A percentile compares a stretch with the other conserved stretches of the same genome.
Evolutionary conservation across 148 eudicot species (phyloP).

Genomic region (Nyssa sinensis): DNA sequence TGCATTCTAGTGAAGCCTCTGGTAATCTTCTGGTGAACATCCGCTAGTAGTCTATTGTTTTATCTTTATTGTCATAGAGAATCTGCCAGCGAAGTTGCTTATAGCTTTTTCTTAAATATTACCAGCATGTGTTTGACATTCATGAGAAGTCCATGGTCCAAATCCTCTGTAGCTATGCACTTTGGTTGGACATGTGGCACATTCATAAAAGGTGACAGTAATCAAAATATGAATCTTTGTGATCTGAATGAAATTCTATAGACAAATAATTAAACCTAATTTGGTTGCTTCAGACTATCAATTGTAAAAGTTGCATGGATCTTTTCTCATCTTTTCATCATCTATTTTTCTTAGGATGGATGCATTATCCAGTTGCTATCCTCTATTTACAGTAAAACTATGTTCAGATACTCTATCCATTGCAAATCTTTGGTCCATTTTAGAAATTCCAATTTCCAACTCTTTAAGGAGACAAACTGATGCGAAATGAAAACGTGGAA

Average conservation of each 20-base stretch:
- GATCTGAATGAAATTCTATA: background rate
- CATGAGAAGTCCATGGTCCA: background rate
- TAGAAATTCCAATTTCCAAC: too few species aligned
- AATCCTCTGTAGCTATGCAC: background rate
- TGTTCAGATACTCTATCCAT: too few species aligned
- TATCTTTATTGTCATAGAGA: background rate
- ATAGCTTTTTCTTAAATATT: too few species aligned
- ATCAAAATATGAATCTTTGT: background rate
- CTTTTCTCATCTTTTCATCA: too few species aligned
- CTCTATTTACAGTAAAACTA: too few species aligned
- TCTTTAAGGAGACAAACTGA: too few species aligned
- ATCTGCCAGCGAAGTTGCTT: background rate
- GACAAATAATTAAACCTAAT: background rate
- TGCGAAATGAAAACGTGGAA: too few species aligned
- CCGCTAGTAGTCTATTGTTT: background rate
- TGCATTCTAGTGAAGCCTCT: conserved; percentile 32
- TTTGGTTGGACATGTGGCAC: background rate
- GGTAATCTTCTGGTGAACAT: conserved; percentile 30
- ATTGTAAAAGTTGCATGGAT: too few species aligned
- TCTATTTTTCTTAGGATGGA: too few species aligned
- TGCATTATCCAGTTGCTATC: too few species aligned
- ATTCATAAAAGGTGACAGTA: background rate
- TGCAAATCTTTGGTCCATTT: too few species aligned
- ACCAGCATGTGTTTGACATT: background rate
- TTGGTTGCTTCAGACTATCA: too few species aligned